Evolutionary conservation across 495 filamentous ascomycete genomes (phyloP).

Genomic region (Trichodelitschia bisporula): DNA sequence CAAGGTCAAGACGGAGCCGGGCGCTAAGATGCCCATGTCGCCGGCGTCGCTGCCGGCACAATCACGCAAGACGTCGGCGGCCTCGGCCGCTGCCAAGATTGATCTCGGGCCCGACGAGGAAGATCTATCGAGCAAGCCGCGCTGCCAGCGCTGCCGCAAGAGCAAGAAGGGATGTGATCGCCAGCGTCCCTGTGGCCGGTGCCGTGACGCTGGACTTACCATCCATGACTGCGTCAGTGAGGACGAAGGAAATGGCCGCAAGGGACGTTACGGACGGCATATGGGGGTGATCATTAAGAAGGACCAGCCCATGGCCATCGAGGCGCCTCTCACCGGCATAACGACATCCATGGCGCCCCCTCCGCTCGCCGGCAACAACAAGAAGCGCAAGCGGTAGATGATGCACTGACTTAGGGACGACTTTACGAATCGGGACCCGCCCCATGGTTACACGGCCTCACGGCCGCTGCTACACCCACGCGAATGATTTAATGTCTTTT

Average conservation of each 20-base stretch:
- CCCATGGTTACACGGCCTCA: no score
- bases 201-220: constrained; percentile 83
- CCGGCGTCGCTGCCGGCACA: constrained; percentile 35
- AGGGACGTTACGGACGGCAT: constrained; percentile 85
- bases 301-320: constrained; percentile 16
- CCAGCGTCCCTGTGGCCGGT: constrained; percentile 79
- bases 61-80: constrained; percentile 58
- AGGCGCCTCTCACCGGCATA: no score
- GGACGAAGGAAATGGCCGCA: constrained; percentile 86
- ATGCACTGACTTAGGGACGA: no score
- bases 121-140: constrained; percentile 77
- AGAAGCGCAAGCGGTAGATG: constrained; percentile 44
- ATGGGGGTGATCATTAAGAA: constrained; percentile 89
- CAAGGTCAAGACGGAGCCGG: constrained; percentile 6
- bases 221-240: constrained; percentile 87
- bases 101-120: constrained; percentile 64
- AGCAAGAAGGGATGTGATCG: constrained; percentile 98
- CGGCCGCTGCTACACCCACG: no score
- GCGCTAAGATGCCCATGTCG: constrained; percentile 33
- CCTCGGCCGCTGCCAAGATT: constrained; percentile 40
- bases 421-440: no score
- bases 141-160: constrained; percentile 94
- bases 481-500: no score
- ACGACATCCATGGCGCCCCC: no score
- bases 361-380: constrained; percentile 37